Percentiles rank a stretch among this genome's conserved stretches.
phyloP scores from a whole-genome alignment of 768 basidiomycete species.

The Suillus subalutaceus region DNA sequence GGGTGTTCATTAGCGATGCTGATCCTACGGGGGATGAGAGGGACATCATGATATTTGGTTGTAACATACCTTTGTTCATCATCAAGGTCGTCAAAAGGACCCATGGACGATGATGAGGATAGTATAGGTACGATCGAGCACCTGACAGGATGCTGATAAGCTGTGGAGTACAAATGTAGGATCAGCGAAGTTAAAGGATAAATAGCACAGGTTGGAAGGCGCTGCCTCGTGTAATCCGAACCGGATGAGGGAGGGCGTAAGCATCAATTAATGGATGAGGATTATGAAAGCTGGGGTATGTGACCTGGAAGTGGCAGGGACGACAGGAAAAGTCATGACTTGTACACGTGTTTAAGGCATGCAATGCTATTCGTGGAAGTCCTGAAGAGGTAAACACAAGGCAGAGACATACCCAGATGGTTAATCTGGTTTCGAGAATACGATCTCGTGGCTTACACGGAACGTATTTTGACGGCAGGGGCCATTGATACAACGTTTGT shows the following conservation, averaged over 20 bases:
- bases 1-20: constrained; percentile 31
- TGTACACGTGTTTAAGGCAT: constrained; percentile 31
- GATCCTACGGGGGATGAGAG: constrained; percentile 19
- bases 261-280: constrained; percentile 17
- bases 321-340: constrained; percentile 19
- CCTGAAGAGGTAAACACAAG: background rate
- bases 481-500: constrained; percentile 7
- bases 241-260: constrained; percentile 19
- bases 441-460: background rate
- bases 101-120: constrained; percentile 25
- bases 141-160: constrained; percentile 5
- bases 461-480: background rate
- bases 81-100: constrained; percentile 27
- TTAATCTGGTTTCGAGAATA: background rate
- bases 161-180: constrained; percentile 8
- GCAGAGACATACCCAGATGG: background rate
- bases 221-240: constrained; percentile 32
- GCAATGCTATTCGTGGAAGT: constrained; percentile 22
- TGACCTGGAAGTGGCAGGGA: constrained; percentile 11
- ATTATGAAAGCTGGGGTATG: constrained; percentile 17
- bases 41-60: constrained; percentile 1
- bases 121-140: constrained; percentile 13
- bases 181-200: constrained; percentile 13
- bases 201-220: constrained; percentile 14
- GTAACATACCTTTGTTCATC: constrained; percentile 30